Percentiles rank a stretch among this genome's conserved stretches.
Conservation (phyloP, 2,329 filamentous ascomycete species). For the Neurospora crassa region DNA sequence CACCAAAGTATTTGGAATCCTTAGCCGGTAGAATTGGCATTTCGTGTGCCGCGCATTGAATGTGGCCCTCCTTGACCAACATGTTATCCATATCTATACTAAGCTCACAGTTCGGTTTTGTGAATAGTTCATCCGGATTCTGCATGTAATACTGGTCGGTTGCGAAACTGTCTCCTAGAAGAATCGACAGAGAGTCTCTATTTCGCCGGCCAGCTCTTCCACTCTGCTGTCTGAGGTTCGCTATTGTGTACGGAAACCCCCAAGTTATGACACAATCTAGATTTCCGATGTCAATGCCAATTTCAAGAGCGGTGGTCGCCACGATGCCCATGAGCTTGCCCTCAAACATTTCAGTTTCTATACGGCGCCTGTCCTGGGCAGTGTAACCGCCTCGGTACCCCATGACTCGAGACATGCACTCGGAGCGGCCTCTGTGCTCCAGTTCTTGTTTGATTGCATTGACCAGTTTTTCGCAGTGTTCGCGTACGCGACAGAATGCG, state of each 20-base stretch:
- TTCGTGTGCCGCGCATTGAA: constrained; percentile 92
- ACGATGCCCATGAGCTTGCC: constrained; percentile 89
- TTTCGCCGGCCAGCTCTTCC: constrained; percentile 86
- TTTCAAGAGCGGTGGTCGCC: constrained; percentile 83
- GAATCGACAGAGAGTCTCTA: constrained; percentile 81
- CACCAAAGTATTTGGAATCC: constrained; percentile 71
- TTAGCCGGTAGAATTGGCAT: constrained; percentile 78
- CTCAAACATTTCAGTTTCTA: constrained; percentile 95
- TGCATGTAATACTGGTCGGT: constrained; percentile 97
- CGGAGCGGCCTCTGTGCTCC: constrained; percentile 58
- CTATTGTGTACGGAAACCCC: constrained; percentile 91
- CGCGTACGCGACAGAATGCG: constrained; percentile 81
- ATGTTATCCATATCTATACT: constrained; percentile 90
- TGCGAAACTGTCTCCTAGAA: constrained; percentile 82
- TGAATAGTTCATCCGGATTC: constrained; percentile 89
- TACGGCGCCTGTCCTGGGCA: constrained; percentile 74
- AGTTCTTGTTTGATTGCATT: constrained; percentile 73
- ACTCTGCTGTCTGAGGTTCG: constrained; percentile 89
- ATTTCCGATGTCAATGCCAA: constrained; percentile 91
- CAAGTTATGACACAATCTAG: constrained; percentile 90
- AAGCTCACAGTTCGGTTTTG: constrained; percentile 77
- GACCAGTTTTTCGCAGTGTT: constrained; percentile 78
- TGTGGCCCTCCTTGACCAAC: constrained; percentile 82
- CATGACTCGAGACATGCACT: constrained; percentile 77
- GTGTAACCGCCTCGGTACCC: constrained; percentile 94